Conservation (phyloP, 371 early-diverging fungal species). For the Syncephalastrum contaminatum region DNA sequence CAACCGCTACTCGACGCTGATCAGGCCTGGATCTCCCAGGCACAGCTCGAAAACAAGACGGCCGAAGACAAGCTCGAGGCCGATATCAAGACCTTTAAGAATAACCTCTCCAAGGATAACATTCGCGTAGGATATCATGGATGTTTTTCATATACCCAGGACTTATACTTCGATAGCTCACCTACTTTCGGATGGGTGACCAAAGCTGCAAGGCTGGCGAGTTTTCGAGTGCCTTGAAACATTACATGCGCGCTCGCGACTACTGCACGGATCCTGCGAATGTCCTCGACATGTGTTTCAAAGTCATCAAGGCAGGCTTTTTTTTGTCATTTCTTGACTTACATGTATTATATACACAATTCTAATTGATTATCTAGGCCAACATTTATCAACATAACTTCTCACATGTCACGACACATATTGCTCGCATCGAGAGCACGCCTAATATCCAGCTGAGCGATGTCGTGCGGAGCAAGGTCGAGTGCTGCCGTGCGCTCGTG, state of each 20-base stretch:
- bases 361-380: neutral
- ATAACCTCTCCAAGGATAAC: conserved; percentile 75
- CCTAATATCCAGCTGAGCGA: conserved; percentile 65
- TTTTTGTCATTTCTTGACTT: too few species aligned
- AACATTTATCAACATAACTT: conserved; percentile 68
- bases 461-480: conserved; percentile 59
- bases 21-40: conserved; percentile 61
- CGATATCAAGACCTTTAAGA: conserved; percentile 73
- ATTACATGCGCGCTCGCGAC: conserved; percentile 73
- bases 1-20: conserved; percentile 32
- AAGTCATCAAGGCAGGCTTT: conserved; percentile 67
- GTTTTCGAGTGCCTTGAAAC: conserved; percentile 61
- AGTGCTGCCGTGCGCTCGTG: conserved; percentile 67
- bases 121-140: conserved; percentile 64
- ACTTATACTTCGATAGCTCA: conserved; percentile 3
- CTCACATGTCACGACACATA: conserved; percentile 69
- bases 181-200: conserved; percentile 56
- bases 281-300: conserved; percentile 77
- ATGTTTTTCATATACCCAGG: neutral
- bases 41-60: conserved; percentile 43
- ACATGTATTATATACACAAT: too few species aligned
- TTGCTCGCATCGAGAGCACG: conserved; percentile 71
- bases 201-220: conserved; percentile 74
- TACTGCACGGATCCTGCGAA: conserved; percentile 75
- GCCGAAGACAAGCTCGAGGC: conserved; percentile 64